A percentile compares a stretch with the other conserved stretches of the same genome.
Conservation (phyloP, 768 basidiomycete genomes). For the Rhodotorula taiwanensis region DNA sequence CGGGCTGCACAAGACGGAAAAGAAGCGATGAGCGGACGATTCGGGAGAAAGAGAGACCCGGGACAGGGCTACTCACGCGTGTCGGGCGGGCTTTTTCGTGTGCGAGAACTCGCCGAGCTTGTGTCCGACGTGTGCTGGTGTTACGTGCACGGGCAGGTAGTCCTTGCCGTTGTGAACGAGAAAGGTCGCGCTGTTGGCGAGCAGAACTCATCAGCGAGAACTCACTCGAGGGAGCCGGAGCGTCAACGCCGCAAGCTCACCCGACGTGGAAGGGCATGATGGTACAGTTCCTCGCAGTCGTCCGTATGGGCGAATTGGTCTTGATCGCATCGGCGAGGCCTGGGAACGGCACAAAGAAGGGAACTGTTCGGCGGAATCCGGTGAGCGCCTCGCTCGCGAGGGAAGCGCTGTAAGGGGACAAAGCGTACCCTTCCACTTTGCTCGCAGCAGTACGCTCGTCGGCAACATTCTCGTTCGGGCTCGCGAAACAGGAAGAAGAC, state of each 20-base stretch:
- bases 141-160: constrained; percentile 75
- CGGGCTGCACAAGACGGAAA: neutral
- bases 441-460: neutral
- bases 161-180: constrained; percentile 91
- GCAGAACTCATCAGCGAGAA: neutral
- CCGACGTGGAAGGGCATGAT: constrained; percentile 94
- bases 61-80: neutral
- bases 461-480: constrained; percentile 8
- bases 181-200: constrained; percentile 63
- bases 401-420: neutral
- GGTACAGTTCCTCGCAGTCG: constrained; percentile 79
- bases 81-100: neutral
- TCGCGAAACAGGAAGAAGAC: neutral
- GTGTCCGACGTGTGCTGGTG: constrained; percentile 97
- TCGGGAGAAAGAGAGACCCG: neutral
- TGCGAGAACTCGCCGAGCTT: constrained; percentile 80
- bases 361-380: constrained; percentile 58
- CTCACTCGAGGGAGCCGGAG: neutral
- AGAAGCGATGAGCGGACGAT: too few species aligned
- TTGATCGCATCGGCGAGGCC: constrained; percentile 71
- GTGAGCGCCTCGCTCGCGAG: neutral
- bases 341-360: constrained; percentile 89
- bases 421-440: constrained; percentile 48
- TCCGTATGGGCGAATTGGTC: constrained; percentile 78
- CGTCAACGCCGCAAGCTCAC: constrained; percentile 50